These are phyloP conservation scores for Tritrichomonas foetus DNA, from an alignment of 208 protist species.

Conservation along the genomic window DNA sequence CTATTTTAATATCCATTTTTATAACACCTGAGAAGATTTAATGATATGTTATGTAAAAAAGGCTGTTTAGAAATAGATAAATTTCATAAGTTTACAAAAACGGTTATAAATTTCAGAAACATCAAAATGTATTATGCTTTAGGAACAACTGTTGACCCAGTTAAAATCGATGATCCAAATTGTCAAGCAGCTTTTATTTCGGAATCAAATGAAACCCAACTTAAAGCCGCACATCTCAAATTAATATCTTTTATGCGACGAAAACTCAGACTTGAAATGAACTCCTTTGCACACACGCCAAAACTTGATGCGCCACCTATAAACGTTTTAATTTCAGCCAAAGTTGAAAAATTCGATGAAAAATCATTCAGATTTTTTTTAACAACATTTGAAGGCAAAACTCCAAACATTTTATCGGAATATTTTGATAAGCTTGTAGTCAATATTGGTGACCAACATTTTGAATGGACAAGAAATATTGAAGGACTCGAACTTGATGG, in stretches of 20 bases:
- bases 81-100: no score
- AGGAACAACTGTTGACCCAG: no score
- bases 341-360: background rate
- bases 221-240: background rate
- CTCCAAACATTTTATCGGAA: background rate
- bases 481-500: background rate
- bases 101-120: no score
- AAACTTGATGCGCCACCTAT: background rate
- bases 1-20: no score
- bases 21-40: no score
- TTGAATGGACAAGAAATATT: slow-evolving; percentile 17
- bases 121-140: no score
- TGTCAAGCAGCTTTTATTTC: no score
- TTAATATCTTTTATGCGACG: background rate
- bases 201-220: background rate
- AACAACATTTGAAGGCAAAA: background rate
- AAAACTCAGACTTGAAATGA: background rate
- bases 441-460: background rate
- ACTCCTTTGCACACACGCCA: background rate
- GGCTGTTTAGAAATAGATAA: no score
- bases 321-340: background rate
- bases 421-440: slow-evolving; percentile 15
- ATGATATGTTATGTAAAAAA: no score
- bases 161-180: no score
- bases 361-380: background rate